Evolutionary conservation across 306 rosid species (phyloP), one percentile per base, ranked within the genome.

Genomic region (Quercus engelmannii): DNA sequence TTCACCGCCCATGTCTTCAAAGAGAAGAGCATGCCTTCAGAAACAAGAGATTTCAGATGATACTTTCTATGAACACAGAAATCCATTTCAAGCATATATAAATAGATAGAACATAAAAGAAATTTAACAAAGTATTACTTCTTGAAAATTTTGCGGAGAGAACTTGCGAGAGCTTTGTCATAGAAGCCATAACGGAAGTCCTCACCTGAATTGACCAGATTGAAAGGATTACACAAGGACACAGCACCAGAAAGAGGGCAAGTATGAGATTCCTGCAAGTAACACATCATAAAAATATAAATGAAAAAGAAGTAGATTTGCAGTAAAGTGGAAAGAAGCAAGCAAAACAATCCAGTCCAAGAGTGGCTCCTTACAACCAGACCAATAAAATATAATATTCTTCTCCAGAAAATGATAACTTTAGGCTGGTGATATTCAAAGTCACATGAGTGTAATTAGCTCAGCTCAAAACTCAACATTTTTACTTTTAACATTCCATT

Each of bases 201-300:
- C 88, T 93, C 96, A 62, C 93, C 99, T 25, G 98, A 91, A 52
- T 86, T 77, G 75, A 93, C 91, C 90, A 93, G 88, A 89, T 95
- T 71, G 86, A 95, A 95, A 73, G 99, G 99, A 90, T 95, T 93
- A 81, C 99, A 95, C 88, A 95, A 69, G 14, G 99, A 95, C 55
- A 95, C 99, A 18, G 98, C 99, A 15, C 99, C 99, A 74, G 98
- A 91, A 73, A 95, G 91, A 54, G 88, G 91, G 75, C 92, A 93
- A 13, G 81, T 59, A 76, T 55, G 54, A 35, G 88, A 85, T 78
- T 93, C 94, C 97, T 94, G 94, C 87, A 89, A 76, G 79, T 69
- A 80, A 71, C 73, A 88, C 28, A 78, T 28, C 20, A 30, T 5
- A 61, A 69, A 75, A 25, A 75, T 61, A 70, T 71, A 56, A 71